phyloP scores from a whole-genome alignment of 1,284 basidiomycete species.

The Sanghuangporus baumii region DNA sequence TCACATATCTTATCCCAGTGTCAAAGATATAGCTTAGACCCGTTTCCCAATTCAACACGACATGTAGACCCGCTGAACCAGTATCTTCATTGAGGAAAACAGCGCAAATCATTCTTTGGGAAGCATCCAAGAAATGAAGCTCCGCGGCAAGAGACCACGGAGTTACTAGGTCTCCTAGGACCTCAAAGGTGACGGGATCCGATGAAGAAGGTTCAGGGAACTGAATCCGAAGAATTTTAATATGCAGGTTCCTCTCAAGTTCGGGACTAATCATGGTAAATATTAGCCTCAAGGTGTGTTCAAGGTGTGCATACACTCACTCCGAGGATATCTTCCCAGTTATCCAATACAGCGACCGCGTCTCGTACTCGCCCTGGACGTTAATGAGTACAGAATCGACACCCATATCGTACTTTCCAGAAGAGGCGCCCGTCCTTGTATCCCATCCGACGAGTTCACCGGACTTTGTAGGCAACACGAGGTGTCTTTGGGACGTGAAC shows the following conservation, averaged over 20 bases:
- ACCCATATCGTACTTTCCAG: slow-evolving; percentile 14
- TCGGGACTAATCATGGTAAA: slow-evolving; percentile 2
- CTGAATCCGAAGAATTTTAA: slow-evolving; percentile 16
- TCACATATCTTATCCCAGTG: slow-evolving; percentile 15
- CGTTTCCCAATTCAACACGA: slow-evolving; percentile 14
- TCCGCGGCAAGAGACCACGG: slow-evolving; percentile 15
- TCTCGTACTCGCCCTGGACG: slow-evolving; percentile 16
- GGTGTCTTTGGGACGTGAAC: slow-evolving; percentile 15
- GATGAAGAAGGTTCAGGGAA: slow-evolving; percentile 16
- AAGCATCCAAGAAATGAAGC: slow-evolving; percentile 15
- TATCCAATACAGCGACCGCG: slow-evolving; percentile 18
- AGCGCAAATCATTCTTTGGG: slow-evolving; percentile 16
- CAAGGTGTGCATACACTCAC: slow-evolving; percentile 5
- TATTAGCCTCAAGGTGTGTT: neutral
- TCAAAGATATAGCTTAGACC: slow-evolving; percentile 14
- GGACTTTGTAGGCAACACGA: slow-evolving; percentile 16
- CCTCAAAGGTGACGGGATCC: slow-evolving; percentile 12
- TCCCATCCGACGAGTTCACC: slow-evolving; percentile 17
- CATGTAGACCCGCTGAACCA: slow-evolving; percentile 10
- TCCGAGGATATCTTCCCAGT: slow-evolving; percentile 15
- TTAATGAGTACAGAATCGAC: slow-evolving; percentile 14
- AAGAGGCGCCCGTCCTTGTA: neutral
- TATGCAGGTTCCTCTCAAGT: slow-evolving; percentile 3
- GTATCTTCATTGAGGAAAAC: slow-evolving; percentile 11
- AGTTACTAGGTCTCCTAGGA: slow-evolving; percentile 10